phyloP scores from a whole-genome alignment of 371 early-diverging fungal species.

The Mucor mucedo region DNA sequence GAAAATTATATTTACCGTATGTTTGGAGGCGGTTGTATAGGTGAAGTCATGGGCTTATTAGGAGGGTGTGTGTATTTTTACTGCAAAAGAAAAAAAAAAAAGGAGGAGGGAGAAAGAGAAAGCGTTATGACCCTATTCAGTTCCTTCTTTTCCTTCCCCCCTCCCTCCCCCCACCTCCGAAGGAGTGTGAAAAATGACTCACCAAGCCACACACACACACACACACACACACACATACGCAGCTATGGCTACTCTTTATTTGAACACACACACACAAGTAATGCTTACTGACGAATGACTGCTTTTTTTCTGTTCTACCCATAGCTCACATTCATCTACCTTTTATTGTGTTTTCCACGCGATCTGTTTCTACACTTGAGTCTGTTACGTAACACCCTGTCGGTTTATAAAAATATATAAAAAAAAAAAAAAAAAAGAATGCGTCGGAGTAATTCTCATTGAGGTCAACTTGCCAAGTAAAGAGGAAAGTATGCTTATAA shows the following conservation, averaged over 20 bases:
- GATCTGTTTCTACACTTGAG: too few relatives aligned
- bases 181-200: slow-evolving; percentile 2
- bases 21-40: slow-evolving; percentile 35
- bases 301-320: not conserved
- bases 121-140: not conserved
- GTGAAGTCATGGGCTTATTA: slow-evolving; percentile 23
- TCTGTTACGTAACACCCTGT: too few relatives aligned
- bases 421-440: too few relatives aligned
- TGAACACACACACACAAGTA: too few relatives aligned
- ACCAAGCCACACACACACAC: not conserved
- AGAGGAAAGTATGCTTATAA: too few relatives aligned
- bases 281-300: too few relatives aligned
- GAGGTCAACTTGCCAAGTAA: too few relatives aligned
- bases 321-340: too few relatives aligned
- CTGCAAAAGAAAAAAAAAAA: not conserved
- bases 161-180: not conserved
- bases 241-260: not conserved
- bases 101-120: not conserved
- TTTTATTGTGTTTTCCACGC: too few relatives aligned
- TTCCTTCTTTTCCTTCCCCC: slow-evolving; percentile 9
- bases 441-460: too few relatives aligned
- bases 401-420: too few relatives aligned
- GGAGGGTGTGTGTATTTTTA: not conserved
- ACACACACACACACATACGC: not conserved
- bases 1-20: slow-evolving; percentile 26